These are phyloP conservation scores for Fennellomyces sp. DNA, from an alignment of 371 early-diverging fungal species.

Conservation along the genomic window DNA sequence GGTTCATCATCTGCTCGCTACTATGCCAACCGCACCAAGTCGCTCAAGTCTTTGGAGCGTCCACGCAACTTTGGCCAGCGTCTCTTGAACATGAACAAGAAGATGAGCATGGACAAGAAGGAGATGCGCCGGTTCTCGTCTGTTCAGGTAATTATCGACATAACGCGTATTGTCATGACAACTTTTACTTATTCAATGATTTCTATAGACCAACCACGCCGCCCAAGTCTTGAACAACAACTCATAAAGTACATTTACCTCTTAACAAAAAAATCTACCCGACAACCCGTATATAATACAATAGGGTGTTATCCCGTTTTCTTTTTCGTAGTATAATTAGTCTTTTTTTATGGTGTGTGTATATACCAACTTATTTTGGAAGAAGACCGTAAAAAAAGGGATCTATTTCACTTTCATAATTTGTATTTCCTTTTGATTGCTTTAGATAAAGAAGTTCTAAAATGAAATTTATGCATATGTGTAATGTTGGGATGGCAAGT, in stretches of 20 bases:
- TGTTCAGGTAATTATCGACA: slow-evolving; percentile 32
- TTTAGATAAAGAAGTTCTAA: background rate
- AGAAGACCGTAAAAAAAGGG: background rate
- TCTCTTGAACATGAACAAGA: slow-evolving; percentile 40
- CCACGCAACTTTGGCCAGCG: slow-evolving; percentile 45
- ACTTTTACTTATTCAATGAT: slow-evolving; percentile 18
- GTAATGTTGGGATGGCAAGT: too few relatives aligned
- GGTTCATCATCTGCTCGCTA: slow-evolving; percentile 48
- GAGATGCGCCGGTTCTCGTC: slow-evolving; percentile 58
- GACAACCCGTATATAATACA: background rate
- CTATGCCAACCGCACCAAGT: slow-evolving; percentile 51
- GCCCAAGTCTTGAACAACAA: slow-evolving; percentile 38
- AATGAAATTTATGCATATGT: too few relatives aligned
- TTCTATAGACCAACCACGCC: slow-evolving; percentile 35
- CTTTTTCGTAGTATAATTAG: background rate
- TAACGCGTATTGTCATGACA: background rate
- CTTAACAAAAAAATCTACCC: background rate
- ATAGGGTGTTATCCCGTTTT: background rate
- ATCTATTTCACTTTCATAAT: background rate
- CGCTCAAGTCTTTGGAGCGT: slow-evolving; percentile 43
- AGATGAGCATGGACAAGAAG: slow-evolving; percentile 46
- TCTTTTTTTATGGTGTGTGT: background rate
- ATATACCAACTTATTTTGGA: background rate
- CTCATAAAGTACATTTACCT: background rate
- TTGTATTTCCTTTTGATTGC: background rate